Base-by-base conservation (phyloP, 495 filamentous ascomycete species). In the Xylaria cubensis region DNA sequence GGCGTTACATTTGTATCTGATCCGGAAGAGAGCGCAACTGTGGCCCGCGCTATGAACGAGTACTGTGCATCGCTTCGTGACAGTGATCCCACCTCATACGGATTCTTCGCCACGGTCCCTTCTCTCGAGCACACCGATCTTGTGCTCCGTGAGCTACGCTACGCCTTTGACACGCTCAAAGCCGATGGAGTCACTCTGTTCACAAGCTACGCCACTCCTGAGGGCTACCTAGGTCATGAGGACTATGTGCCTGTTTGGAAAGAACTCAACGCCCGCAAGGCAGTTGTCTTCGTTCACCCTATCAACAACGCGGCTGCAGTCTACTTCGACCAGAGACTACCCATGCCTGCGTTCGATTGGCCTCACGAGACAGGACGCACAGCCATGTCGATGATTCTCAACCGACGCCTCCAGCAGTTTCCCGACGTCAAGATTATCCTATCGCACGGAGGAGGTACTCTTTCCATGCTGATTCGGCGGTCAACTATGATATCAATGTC, bases 91-190 rank as follows among this genome's bases (percentile, higher is more conserved):
- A 29, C 5, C 12, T 13, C 24, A 5, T 56, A 29, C 53, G 53
- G 53, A 10, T 56, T 56, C 53, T 56, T 56, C 53, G 53, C 53
- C 26, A 56, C 53, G 1, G 53, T 56, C 53, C 53, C 53, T 56
- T 56, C 53, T 56, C 53, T 56, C 53, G 13, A 32, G 6, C 53
- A 56, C 4, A 32, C 24, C 53, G 53, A 56, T 32, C 53, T 56
- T 32, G 53, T 56, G 8, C 53, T 56, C 26, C 53, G 53, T 32
- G 53, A 56, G 53, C 53, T 56, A 4, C 53, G 53, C 17, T 56
- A 56, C 7, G 53, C 26, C 53, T 56, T 56, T 3, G 53, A 56
- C 53, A 56, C 26, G 26, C 53, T 56, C 26, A 26, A 56, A 32
- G 53, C 53, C 26, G 53, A 56, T 8, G 53, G 53, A 4, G 12